These are phyloP conservation scores for Trichomonas vaginalis DNA, from an alignment of 208 protist species.

Conservation along the genomic window DNA sequence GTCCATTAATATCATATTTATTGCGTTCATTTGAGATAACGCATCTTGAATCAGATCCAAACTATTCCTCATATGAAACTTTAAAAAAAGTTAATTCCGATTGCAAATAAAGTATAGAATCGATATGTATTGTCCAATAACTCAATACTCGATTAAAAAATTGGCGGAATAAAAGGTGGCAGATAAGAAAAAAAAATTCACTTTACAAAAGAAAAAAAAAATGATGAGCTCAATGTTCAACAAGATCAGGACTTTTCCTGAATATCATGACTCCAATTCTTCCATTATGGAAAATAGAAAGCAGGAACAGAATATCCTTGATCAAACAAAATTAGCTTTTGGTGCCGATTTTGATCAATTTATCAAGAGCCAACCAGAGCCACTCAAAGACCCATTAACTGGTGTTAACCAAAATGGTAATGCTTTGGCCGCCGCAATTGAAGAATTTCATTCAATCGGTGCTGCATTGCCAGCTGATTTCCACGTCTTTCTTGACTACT, in stretches of 20 bases:
- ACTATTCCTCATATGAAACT: background rate
- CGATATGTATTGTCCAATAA: no score
- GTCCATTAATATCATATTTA: background rate
- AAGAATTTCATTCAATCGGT: background rate
- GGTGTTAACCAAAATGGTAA: background rate
- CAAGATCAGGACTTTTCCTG: background rate
- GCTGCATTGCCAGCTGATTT: background rate
- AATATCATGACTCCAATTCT: background rate
- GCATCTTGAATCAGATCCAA: background rate
- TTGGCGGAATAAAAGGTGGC: no score
- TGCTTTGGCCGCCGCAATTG: background rate
- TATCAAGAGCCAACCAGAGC: background rate
- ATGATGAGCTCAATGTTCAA: background rate
- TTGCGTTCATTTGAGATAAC: background rate
- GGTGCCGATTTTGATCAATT: background rate
- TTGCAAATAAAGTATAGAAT: no score
- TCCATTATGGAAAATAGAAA: background rate
- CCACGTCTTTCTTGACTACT: background rate
- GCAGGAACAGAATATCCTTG: background rate
- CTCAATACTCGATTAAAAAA: no score
- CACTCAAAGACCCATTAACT: background rate
- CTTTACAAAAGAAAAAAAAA: no score
- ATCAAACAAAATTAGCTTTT: background rate
- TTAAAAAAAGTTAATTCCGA: no score
- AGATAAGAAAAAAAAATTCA: no score